phyloP scores from a whole-genome alignment of 306 rosid genomes.

The Nissolia schottii region DNA sequence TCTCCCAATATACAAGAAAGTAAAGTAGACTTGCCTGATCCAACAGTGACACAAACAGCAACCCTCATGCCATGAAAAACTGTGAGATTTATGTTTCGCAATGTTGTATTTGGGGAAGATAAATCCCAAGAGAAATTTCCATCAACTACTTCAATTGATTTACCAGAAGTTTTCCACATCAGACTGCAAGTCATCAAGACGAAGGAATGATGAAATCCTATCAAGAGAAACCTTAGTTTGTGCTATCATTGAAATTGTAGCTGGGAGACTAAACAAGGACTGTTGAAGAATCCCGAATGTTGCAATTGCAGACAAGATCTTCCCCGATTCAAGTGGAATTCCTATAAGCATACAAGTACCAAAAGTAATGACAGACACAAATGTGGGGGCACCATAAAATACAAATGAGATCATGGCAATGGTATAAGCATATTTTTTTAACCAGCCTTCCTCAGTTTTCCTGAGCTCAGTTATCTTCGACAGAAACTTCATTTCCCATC shows the following conservation, averaged over 20 bases:
- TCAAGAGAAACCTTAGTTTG: slow-evolving; percentile 36
- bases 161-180: slow-evolving; percentile 10
- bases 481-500: slow-evolving; percentile 40
- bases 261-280: slow-evolving; percentile 24
- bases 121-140: slow-evolving; percentile 33
- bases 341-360: slow-evolving; percentile 25
- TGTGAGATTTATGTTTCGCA: slow-evolving; percentile 16
- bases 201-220: slow-evolving; percentile 28
- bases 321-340: slow-evolving; percentile 36
- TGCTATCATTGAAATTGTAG: slow-evolving; percentile 20
- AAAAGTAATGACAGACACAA: slow-evolving; percentile 35
- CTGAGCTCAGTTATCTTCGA: slow-evolving; percentile 21
- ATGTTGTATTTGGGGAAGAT: not conserved
- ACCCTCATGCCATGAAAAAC: slow-evolving; percentile 25
- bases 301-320: slow-evolving; percentile 33
- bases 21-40: slow-evolving; percentile 35
- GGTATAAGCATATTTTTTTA: slow-evolving; percentile 2
- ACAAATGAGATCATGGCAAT: slow-evolving; percentile 6
- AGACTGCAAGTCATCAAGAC: slow-evolving; percentile 11
- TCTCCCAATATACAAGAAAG: slow-evolving; percentile 28
- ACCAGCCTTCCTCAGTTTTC: slow-evolving; percentile 18
- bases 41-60: slow-evolving; percentile 33
- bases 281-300: slow-evolving; percentile 31
- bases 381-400: slow-evolving; percentile 29
- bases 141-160: slow-evolving; percentile 19